These are phyloP conservation scores for Synchytrium microbalum DNA, from an alignment of 371 early-diverging fungal species.

Conservation along the genomic window DNA sequence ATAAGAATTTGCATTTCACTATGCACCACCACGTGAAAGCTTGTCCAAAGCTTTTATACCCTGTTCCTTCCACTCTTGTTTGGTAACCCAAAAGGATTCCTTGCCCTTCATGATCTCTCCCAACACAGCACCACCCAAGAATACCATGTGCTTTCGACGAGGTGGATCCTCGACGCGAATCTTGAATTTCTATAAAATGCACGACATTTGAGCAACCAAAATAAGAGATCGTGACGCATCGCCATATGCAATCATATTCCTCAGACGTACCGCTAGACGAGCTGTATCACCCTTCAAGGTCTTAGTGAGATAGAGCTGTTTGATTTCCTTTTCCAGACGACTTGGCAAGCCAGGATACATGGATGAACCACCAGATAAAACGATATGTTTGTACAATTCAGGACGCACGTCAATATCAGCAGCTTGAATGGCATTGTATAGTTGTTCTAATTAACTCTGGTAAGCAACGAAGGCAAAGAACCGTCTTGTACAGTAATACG, in stretches of 20 bases:
- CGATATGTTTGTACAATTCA: slow-evolving; percentile 93
- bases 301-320: slow-evolving; percentile 85
- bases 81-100: slow-evolving; percentile 87
- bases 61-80: slow-evolving; percentile 89
- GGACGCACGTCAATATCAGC: slow-evolving; percentile 89
- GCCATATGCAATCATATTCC: no score
- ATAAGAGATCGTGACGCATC: no score
- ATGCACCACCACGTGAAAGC: not conserved
- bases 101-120: slow-evolving; percentile 86
- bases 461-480: slow-evolving; percentile 1
- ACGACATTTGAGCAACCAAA: not conserved
- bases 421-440: slow-evolving; percentile 84
- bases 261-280: slow-evolving; percentile 63
- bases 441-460: slow-evolving; percentile 54
- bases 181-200: slow-evolving; percentile 88
- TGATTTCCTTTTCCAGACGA: slow-evolving; percentile 94
- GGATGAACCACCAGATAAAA: slow-evolving; percentile 94
- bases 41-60: slow-evolving; percentile 74
- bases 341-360: slow-evolving; percentile 96
- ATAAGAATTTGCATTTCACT: no score
- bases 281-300: slow-evolving; percentile 78
- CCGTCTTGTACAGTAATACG: slow-evolving; percentile 4
- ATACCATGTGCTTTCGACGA: slow-evolving; percentile 95
- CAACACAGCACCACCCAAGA: slow-evolving; percentile 94
- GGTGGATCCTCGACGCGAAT: slow-evolving; percentile 96